Percentiles rank a stretch among this genome's conserved stretches.
phyloP scores from a whole-genome alignment of 1,284 basidiomycete species.

The Ceratobasidium sp. region DNA sequence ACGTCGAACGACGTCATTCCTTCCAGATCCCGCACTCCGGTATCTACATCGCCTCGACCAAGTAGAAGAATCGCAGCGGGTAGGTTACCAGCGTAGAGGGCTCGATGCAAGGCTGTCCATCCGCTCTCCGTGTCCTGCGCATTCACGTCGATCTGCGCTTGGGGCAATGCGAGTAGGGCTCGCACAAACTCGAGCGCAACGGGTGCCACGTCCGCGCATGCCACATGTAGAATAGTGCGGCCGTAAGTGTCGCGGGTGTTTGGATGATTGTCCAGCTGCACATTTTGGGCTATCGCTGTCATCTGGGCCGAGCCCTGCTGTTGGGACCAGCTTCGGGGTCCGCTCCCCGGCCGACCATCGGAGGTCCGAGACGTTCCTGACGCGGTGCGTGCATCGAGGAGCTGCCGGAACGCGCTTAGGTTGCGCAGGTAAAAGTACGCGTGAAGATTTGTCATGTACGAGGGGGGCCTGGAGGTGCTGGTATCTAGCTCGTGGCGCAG shows the following conservation, averaged over 20 bases:
- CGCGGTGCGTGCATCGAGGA: slow-evolving; percentile 70
- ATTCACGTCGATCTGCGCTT: slow-evolving; percentile 79
- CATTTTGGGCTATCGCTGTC: slow-evolving; percentile 55
- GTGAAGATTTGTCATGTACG: slow-evolving; percentile 73
- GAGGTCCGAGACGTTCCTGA: slow-evolving; percentile 56
- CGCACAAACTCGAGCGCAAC: slow-evolving; percentile 84
- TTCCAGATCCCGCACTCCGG: slow-evolving; percentile 84
- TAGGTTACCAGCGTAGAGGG: slow-evolving; percentile 90
- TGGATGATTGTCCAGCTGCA: slow-evolving; percentile 65
- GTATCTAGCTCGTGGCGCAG: slow-evolving; percentile 39
- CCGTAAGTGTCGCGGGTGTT: slow-evolving; percentile 82
- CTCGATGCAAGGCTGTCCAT: slow-evolving; percentile 94
- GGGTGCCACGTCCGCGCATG: slow-evolving; percentile 71
- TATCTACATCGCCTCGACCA: slow-evolving; percentile 81
- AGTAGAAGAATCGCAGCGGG: slow-evolving; percentile 83
- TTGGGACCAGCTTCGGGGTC: slow-evolving; percentile 76
- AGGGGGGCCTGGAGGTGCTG: slow-evolving; percentile 38
- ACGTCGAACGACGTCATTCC: slow-evolving; percentile 95
- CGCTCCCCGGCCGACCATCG: slow-evolving; percentile 56
- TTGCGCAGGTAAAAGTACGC: slow-evolving; percentile 80
- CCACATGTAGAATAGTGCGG: slow-evolving; percentile 87
- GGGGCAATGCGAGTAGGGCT: slow-evolving; percentile 82
- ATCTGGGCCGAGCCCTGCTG: slow-evolving; percentile 61
- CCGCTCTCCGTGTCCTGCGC: slow-evolving; percentile 85
- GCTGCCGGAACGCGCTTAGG: slow-evolving; percentile 84